Percentiles rank a stretch among this genome's conserved stretches.
These are phyloP conservation scores for Xerocomellus chrysenteron DNA, from an alignment of 768 basidiomycete species.

Conservation along the genomic window DNA sequence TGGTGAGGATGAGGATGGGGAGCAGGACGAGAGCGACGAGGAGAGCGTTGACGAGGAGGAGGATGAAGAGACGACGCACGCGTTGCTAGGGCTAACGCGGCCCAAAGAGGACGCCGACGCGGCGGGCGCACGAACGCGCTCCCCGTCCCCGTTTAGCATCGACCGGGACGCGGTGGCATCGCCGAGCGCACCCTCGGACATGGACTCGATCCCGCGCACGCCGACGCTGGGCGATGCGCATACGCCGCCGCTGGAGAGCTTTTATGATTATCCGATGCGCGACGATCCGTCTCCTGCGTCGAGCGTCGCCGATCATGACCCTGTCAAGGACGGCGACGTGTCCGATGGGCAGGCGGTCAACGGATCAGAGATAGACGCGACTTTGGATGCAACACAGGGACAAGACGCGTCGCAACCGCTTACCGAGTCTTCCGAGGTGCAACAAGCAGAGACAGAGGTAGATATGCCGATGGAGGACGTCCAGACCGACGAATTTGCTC, in stretches of 20 bases:
- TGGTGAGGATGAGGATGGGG: neutral
- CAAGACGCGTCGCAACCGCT: neutral
- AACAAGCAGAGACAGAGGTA: neutral
- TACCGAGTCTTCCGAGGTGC: slow-evolving; percentile 1
- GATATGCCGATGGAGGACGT: slow-evolving; percentile 38
- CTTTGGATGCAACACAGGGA: neutral
- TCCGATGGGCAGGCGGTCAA: neutral
- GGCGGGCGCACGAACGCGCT: neutral
- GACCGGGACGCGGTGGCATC: slow-evolving; percentile 12
- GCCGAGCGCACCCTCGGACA: slow-evolving; percentile 26
- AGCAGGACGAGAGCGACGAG: slow-evolving; percentile 37
- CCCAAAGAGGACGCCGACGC: slow-evolving; percentile 2
- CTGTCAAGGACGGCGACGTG: slow-evolving; percentile 15
- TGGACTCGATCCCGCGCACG: slow-evolving; percentile 26
- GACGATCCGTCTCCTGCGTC: slow-evolving; percentile 31
- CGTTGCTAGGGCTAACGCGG: slow-evolving; percentile 22
- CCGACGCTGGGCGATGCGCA: slow-evolving; percentile 19
- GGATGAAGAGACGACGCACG: slow-evolving; percentile 29
- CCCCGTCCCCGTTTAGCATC: slow-evolving; percentile 12
- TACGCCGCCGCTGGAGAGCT: slow-evolving; percentile 24
- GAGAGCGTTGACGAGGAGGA: slow-evolving; percentile 41
- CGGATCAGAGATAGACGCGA: neutral
- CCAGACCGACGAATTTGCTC: slow-evolving; percentile 35
- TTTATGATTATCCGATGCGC: slow-evolving; percentile 22
- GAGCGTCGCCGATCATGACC: slow-evolving; percentile 26